phyloP scores from a whole-genome alignment of 306 rosid species.

The Prinsepia uniflora region DNA sequence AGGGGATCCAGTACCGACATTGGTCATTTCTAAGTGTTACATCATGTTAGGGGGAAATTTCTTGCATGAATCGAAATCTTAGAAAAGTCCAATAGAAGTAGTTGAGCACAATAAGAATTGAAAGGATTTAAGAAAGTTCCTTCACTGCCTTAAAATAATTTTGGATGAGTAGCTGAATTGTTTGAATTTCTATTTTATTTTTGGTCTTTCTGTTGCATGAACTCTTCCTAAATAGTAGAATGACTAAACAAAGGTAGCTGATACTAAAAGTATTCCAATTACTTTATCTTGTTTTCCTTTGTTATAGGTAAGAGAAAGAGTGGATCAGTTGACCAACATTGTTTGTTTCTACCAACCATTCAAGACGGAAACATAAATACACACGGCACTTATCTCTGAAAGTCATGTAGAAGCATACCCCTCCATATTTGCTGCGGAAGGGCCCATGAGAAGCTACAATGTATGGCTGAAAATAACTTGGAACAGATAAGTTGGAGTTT shows the following conservation, averaged over 20 bases:
- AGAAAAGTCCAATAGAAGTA: neutral
- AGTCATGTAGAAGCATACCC: constrained; percentile 54
- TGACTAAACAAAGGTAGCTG: neutral
- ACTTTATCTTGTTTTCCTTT: neutral
- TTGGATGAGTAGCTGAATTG: neutral
- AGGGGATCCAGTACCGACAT: neutral
- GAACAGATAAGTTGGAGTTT: constrained; percentile 72
- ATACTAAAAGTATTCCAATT: neutral
- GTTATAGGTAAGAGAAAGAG: neutral
- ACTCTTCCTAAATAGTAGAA: neutral
- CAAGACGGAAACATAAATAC: constrained; percentile 6
- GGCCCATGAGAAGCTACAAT: constrained; percentile 95
- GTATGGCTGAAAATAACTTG: constrained; percentile 92
- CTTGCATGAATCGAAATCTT: neutral
- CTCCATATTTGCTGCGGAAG: constrained; percentile 65
- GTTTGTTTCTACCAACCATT: constrained; percentile 12
- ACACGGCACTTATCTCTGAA: neutral
- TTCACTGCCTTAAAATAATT: neutral
- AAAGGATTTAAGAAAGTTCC: neutral
- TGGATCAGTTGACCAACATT: neutral
- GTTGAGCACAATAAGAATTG: neutral
- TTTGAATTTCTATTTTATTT: neutral
- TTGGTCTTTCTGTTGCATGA: neutral
- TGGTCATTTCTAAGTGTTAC: neutral
- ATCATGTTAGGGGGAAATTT: neutral